Percentiles rank a stretch among this genome's conserved stretches.
phyloP scores from a whole-genome alignment of 179 eudicot species.

The Beta macrorhiza region DNA sequence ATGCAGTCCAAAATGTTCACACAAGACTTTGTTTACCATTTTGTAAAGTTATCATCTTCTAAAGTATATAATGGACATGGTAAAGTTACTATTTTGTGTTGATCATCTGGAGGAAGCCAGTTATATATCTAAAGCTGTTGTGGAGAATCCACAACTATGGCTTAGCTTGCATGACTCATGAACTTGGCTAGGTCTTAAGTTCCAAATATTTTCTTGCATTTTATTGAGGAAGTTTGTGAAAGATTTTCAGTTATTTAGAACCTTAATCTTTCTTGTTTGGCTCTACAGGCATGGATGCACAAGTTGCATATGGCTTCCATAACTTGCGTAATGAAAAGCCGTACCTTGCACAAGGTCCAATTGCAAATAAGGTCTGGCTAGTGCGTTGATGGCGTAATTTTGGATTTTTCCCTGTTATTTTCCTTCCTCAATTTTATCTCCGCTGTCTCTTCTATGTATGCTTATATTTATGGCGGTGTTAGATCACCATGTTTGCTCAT shows the following conservation, averaged over 20 bases:
- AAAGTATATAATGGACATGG: no score
- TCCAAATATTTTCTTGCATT: no score
- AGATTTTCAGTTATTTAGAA: background rate
- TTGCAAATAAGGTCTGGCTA: constrained; percentile 75
- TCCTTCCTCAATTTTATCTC: background rate
- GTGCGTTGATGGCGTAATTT: background rate
- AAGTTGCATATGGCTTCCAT: constrained; percentile 95
- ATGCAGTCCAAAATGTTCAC: no score
- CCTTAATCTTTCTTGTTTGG: background rate
- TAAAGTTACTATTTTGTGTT: background rate
- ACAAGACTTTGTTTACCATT: no score
- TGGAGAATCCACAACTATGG: background rate
- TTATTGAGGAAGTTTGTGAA: background rate
- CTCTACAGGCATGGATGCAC: constrained; percentile 94
- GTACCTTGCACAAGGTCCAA: constrained; percentile 88
- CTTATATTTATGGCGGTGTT: background rate
- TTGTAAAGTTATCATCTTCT: no score
- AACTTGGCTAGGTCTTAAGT: background rate
- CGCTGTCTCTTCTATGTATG: background rate
- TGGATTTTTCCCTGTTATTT: background rate
- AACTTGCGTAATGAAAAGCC: constrained; percentile 92
- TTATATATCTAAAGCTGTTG: background rate
- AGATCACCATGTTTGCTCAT: background rate
- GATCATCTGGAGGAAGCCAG: background rate
- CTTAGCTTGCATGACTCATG: background rate